These are phyloP conservation scores for Collybia mongolica DNA, from an alignment of 768 basidiomycete genomes.

Conservation along the genomic window DNA sequence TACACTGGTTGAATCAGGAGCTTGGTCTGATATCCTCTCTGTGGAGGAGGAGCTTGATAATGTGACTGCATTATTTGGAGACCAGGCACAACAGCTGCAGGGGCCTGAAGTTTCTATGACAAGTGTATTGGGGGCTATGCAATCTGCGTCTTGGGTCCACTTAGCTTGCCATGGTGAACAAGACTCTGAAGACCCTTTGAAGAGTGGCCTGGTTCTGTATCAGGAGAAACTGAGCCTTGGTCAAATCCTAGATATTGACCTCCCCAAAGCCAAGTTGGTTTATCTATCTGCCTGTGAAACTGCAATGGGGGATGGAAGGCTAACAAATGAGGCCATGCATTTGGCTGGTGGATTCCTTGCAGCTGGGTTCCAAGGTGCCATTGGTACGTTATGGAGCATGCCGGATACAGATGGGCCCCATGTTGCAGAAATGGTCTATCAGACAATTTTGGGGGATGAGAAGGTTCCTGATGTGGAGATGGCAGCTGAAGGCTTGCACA, in stretches of 20 bases:
- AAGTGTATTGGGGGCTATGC: too few relatives aligned
- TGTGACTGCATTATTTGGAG: too few relatives aligned
- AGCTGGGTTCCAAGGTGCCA: constrained; percentile 19
- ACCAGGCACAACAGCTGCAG: too few relatives aligned
- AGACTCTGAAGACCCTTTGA: constrained; percentile 7
- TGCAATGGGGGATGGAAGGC: constrained; percentile 22
- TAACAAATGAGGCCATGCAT: constrained; percentile 23
- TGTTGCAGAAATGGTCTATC: constrained; percentile 21
- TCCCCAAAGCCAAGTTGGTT: constrained; percentile 23
- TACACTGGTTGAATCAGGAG: too few relatives aligned
- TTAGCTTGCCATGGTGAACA: constrained; percentile 29
- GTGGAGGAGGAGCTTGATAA: too few relatives aligned
- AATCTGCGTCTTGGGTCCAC: constrained; percentile 15
- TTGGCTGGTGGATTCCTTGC: constrained; percentile 32
- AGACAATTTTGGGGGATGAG: neutral
- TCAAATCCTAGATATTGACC: constrained; percentile 12
- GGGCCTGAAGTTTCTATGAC: too few relatives aligned
- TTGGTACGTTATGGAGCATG: constrained; percentile 40
- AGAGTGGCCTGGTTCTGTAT: neutral
- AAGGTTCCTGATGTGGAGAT: neutral
- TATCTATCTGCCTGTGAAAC: constrained; percentile 41
- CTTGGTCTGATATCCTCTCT: too few relatives aligned
- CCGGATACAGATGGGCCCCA: constrained; percentile 28
- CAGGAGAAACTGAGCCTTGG: constrained; percentile 5
- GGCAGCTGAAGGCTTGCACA: neutral